phyloP scores from a whole-genome alignment of 331 rosid genomes.

The Malus hybrid region DNA sequence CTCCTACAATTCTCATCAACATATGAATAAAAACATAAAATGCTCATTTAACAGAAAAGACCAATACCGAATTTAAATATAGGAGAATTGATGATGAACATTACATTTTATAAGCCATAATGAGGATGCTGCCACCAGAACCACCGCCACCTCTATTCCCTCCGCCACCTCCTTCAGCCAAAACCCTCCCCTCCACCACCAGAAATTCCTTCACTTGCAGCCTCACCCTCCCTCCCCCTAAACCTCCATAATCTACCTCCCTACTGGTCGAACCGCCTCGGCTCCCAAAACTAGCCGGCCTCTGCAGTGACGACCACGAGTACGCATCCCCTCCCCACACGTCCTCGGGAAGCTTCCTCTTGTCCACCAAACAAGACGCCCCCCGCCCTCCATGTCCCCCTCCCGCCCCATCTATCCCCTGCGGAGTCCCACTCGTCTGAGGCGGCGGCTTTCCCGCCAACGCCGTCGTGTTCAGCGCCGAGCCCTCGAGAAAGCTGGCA shows the following conservation, averaged over 20 bases:
- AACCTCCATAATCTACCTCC: constrained; percentile 87
- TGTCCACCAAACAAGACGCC: constrained; percentile 74
- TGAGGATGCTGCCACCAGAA: constrained; percentile 93
- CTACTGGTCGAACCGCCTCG: constrained; percentile 70
- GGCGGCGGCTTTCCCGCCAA: constrained; percentile 88
- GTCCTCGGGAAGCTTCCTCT: constrained; percentile 56
- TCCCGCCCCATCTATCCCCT: constrained; percentile 75
- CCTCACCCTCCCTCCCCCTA: constrained; percentile 78
- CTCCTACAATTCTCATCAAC: not conserved
- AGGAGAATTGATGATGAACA: not conserved
- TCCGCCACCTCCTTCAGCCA: constrained; percentile 86
- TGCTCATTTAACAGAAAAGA: not conserved
- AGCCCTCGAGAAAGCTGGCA: constrained; percentile 63
- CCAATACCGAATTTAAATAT: not conserved
- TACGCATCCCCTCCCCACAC: constrained; percentile 56
- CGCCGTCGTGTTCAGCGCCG: constrained; percentile 70
- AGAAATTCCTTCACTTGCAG: constrained; percentile 31
- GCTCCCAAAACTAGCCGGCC: constrained; percentile 77
- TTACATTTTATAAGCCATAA: constrained; percentile 84
- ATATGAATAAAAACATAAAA: not conserved
- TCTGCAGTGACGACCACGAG: constrained; percentile 79
- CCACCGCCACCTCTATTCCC: constrained; percentile 95
- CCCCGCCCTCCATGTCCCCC: constrained; percentile 99
- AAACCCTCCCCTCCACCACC: constrained; percentile 63
- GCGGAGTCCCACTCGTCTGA: constrained; percentile 97